Conservation (phyloP, 768 basidiomycete species). For the Brasilioporus rufonigricans region DNA sequence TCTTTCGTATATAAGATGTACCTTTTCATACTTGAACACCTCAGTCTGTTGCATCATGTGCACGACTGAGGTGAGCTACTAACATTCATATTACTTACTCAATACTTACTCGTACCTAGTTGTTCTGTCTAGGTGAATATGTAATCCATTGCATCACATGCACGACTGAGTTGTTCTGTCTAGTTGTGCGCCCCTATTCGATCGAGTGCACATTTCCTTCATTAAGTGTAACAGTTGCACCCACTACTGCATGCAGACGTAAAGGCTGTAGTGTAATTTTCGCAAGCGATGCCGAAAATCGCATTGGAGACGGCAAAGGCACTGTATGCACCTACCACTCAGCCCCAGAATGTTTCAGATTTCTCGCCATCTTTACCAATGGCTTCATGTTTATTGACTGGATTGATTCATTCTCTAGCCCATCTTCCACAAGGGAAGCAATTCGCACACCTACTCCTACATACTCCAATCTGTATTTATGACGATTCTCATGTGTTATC, state of each 20-base stretch:
- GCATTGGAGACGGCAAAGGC: conserved; percentile 65
- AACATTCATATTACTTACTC: no score
- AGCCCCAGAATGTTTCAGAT: conserved; percentile 56
- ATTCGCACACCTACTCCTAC: conserved; percentile 28
- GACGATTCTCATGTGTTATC: conserved; percentile 47
- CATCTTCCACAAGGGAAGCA: conserved; percentile 95
- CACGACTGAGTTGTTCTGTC: no score
- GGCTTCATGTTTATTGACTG: conserved; percentile 3
- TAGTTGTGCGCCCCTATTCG: no score
- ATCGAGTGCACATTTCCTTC: no score
- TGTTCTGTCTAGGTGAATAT: no score
- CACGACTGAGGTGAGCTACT: no score
- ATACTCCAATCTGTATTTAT: conserved; percentile 3
- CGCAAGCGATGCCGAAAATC: conserved; percentile 69
- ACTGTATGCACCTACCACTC: conserved; percentile 85
- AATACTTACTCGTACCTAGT: no score
- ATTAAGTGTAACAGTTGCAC: no score
- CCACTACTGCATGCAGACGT: conserved; percentile 72
- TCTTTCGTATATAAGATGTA: no score
- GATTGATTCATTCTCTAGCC: conserved; percentile 49
- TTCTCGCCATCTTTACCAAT: background rate
- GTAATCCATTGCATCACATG: no score
- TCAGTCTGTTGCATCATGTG: no score
- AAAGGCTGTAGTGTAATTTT: conserved; percentile 71
- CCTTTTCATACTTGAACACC: no score